Evolutionary conservation across 2,329 filamentous ascomycete species (phyloP), one percentile per base, ranked within the genome.

Genomic region (Colletotrichum zoysiae): DNA sequence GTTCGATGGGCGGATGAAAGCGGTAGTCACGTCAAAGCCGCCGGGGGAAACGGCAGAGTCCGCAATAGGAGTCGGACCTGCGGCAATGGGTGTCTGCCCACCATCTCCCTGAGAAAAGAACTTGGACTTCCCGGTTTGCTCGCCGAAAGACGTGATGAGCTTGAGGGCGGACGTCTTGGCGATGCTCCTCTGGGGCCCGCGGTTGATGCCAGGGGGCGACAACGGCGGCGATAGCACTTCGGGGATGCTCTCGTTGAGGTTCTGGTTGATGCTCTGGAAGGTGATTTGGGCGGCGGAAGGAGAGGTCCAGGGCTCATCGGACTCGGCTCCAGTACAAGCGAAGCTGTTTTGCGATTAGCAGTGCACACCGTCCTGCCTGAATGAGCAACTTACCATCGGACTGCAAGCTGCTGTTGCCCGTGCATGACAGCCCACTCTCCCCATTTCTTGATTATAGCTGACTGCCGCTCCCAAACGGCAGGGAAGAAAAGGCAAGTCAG

Each of bases 361-460:
- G 42, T 38, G 14, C 20, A 46, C 14, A 38, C 14, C 40, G 20
- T 18, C 20, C 35, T 8, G 5, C 5, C 44, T 42, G 16, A 30
- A 53, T 14, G 50, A 57, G 35, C 55, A 26, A 63, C 83, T 75
- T 79, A 86, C 85, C 92, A 98, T 77, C 95, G 88, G 60, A 98
- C 96, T 23, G 96, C 96, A 57, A 99, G 86, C 77, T 97, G 93
- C 75, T 96, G 93, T 77, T 97, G 93, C 20, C 93, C 92, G 76
- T 96, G 92, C 74, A 93, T 91, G 16, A 98, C 91, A 48, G 95
- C 94, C 84, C 93, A 91, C 78, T 98, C 95, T 70, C 96, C 96
- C 96, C 96, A 99, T 84, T 96, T 95, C 76, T 94, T 91, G 74
- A 98, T 90, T 59, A 99, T 89, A 76, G 93, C 92, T 16, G 93